Evolutionary conservation across 2,329 filamentous ascomycete species (phyloP).

Genomic region (Penicillium rolfsii): DNA sequence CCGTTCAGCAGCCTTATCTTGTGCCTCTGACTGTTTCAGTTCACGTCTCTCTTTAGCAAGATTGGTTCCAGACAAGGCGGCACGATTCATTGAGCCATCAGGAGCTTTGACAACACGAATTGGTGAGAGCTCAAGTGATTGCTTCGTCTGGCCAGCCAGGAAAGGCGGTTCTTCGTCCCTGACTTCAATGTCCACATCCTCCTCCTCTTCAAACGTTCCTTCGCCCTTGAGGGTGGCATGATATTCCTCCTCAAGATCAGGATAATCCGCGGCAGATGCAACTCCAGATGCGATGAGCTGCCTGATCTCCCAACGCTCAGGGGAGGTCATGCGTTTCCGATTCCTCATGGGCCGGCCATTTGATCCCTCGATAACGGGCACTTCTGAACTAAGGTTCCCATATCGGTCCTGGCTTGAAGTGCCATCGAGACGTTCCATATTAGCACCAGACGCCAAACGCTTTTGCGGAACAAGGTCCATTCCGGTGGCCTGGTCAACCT

Average conservation of each 20-base stretch:
- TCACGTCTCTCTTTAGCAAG: conserved; percentile 90
- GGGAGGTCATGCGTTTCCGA: conserved; percentile 93
- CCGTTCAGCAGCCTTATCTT: conserved; percentile 75
- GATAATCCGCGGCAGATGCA: conserved; percentile 88
- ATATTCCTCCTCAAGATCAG: conserved; percentile 92
- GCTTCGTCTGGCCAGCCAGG: conserved; percentile 92
- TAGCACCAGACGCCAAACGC: conserved; percentile 84
- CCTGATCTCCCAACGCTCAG: conserved; percentile 95
- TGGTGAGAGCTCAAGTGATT: conserved; percentile 89
- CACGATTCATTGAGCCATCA: conserved; percentile 95
- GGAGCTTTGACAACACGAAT: conserved; percentile 97
- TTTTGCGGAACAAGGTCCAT: conserved; percentile 78
- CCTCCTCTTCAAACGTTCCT: conserved; percentile 86
- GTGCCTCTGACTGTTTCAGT: conserved; percentile 81
- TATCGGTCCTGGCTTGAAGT: conserved; percentile 58
- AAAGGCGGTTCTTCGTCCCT: conserved; percentile 96
- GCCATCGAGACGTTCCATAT: conserved; percentile 78
- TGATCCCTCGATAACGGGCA: conserved; percentile 67
- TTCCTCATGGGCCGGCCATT: conserved; percentile 61
- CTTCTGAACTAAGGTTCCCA: conserved; percentile 54
- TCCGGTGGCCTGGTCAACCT: conserved; percentile 88
- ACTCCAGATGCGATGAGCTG: conserved; percentile 96
- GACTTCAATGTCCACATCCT: conserved; percentile 96
- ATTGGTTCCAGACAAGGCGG: conserved; percentile 89
- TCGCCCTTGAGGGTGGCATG: conserved; percentile 84